Percentiles rank a stretch among this genome's conserved stretches.
phyloP scores from a whole-genome alignment of 352 stramenopile genomes.

The Globisporangium acanthophoron region DNA sequence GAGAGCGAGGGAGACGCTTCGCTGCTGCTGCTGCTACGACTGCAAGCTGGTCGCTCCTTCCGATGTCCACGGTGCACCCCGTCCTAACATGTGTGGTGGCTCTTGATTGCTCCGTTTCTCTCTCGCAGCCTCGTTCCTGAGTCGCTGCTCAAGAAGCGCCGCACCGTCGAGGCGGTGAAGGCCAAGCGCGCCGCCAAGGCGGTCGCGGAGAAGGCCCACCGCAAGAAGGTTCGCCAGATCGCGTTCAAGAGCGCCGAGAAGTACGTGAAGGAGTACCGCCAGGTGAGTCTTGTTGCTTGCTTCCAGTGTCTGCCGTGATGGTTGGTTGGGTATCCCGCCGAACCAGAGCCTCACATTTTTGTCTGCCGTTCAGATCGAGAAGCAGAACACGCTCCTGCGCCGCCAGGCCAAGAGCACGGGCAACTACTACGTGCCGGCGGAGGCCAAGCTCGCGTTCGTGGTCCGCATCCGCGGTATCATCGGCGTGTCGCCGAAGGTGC shows the following conservation, averaged over 20 bases:
- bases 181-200: slow-evolving; percentile 78
- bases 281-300: slow-evolving; percentile 32
- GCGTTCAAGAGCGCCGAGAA: slow-evolving; percentile 96
- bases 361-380: slow-evolving; percentile 63
- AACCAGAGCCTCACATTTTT: neutral
- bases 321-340: neutral
- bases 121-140: slow-evolving; percentile 76
- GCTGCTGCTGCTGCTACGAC: slow-evolving; percentile 5
- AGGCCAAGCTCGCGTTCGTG: slow-evolving; percentile 98
- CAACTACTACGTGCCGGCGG: slow-evolving; percentile 96
- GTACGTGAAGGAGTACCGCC: slow-evolving; percentile 98
- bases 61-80: slow-evolving; percentile 47
- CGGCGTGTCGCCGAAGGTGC: slow-evolving; percentile 86
- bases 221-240: slow-evolving; percentile 85
- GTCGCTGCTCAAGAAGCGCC: slow-evolving; percentile 90
- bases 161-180: slow-evolving; percentile 85
- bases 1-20: neutral
- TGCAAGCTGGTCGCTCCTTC: slow-evolving; percentile 3
- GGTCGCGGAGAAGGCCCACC: slow-evolving; percentile 72
- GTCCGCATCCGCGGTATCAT: slow-evolving; percentile 99
- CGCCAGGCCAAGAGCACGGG: slow-evolving; percentile 94
- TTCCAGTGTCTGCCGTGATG: neutral
- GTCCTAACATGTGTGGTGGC: slow-evolving; percentile 47
- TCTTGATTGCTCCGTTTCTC: slow-evolving; percentile 7
- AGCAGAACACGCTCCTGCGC: slow-evolving; percentile 91